phyloP scores from a whole-genome alignment of 2,329 filamentous ascomycete genomes.

The Colletotrichum eremochloae region DNA sequence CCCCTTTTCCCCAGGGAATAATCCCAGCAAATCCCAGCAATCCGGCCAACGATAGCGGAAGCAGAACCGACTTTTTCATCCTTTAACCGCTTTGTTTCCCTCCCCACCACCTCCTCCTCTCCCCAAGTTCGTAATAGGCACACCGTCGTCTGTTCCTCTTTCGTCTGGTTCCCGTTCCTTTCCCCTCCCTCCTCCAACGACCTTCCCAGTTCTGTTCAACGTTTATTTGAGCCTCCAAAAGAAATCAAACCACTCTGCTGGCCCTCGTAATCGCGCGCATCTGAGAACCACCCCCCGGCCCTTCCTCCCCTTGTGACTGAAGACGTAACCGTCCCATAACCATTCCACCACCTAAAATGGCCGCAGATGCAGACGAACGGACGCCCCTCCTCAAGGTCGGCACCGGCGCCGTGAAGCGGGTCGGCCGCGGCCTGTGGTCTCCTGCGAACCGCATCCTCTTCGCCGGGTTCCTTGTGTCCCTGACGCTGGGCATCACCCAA shows the following conservation, averaged over 20 bases:
- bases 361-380: constrained; percentile 36
- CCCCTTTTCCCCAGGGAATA: neutral
- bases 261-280: constrained; percentile 3
- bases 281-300: neutral
- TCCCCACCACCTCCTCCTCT: neutral
- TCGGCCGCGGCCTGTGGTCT: constrained; percentile 37
- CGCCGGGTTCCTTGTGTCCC: constrained; percentile 70
- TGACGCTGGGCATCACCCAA: constrained; percentile 64
- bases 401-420: constrained; percentile 41
- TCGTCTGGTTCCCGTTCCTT: neutral
- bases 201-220: constrained; percentile 28
- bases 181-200: neutral
- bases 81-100: constrained; percentile 15
- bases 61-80: neutral
- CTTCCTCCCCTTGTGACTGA: constrained; percentile 1
- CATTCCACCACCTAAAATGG: constrained; percentile 22
- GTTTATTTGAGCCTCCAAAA: constrained; percentile 27
- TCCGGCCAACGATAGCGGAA: constrained; percentile 17
- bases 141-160: neutral
- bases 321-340: neutral
- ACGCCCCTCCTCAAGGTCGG: constrained; percentile 39
- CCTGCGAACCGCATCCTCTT: constrained; percentile 63
- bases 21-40: constrained; percentile 7
- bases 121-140: neutral
- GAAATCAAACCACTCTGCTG: neutral